These are phyloP conservation scores for Berkeleyomyces basicola DNA, from an alignment of 2,329 filamentous ascomycete species.

Conservation along the genomic window DNA sequence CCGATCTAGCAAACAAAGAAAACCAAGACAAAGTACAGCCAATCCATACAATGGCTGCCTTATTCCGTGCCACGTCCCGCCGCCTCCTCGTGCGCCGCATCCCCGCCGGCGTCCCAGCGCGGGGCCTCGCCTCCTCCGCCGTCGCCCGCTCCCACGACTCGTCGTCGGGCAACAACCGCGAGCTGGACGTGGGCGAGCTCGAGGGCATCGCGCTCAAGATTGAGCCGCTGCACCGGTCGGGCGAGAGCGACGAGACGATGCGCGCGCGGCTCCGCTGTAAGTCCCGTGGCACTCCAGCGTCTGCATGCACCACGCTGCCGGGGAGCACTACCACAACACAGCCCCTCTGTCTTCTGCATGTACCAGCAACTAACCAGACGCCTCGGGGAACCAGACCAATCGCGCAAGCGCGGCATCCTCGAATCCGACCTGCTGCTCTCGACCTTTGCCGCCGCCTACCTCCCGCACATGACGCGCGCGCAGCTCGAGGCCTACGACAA, in stretches of 20 bases:
- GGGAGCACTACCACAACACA: background rate
- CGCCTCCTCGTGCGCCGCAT: conserved; percentile 14
- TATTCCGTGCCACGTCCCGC: conserved; percentile 11
- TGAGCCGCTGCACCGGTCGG: conserved; percentile 69
- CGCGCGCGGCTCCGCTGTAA: conserved; percentile 61
- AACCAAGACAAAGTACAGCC: conserved; percentile 5
- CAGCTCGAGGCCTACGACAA: conserved; percentile 75
- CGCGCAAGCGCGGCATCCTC: conserved; percentile 86
- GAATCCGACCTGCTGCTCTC: conserved; percentile 92
- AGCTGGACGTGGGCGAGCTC: conserved; percentile 73
- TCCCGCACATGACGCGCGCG: conserved; percentile 52
- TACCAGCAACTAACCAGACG: conserved; percentile 5
- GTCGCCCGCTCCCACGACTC: conserved; percentile 15
- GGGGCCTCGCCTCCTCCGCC: conserved; percentile 16
- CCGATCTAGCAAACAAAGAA: too few species aligned
- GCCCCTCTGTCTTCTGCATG: background rate
- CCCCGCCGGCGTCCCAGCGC: conserved; percentile 14
- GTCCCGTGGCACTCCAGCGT: conserved; percentile 21
- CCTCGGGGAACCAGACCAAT: conserved; percentile 54
- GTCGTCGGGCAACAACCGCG: conserved; percentile 23
- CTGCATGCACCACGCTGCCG: background rate
- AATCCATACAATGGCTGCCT: conserved; percentile 2
- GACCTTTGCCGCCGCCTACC: conserved; percentile 74
- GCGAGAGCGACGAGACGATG: conserved; percentile 75
- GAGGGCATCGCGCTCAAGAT: conserved; percentile 74